Percentiles rank a stretch among this genome's conserved stretches.
Evolutionary conservation across 2,329 filamentous ascomycete species (phyloP).

Genomic region (Cercospora sojina): DNA sequence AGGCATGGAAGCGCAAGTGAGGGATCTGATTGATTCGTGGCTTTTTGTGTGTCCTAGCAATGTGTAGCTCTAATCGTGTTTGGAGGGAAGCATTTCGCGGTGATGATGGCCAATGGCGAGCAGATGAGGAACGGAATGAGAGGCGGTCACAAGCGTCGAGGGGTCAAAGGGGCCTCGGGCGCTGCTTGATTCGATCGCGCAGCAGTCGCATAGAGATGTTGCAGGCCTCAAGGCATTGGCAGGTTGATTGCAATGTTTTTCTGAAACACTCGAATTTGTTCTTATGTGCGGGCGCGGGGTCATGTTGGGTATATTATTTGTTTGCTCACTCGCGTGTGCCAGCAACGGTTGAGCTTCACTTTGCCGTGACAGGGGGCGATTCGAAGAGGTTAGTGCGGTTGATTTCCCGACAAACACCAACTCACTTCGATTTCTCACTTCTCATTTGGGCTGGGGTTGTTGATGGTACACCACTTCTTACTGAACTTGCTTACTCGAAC

Average conservation of each 20-base stretch:
- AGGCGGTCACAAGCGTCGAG: neutral
- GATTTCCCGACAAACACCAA: neutral
- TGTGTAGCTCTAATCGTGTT: slow-evolving; percentile 4
- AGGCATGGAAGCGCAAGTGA: neutral
- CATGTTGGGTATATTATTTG: neutral
- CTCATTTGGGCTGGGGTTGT: neutral
- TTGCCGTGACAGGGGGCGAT: neutral
- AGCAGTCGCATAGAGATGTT: slow-evolving; percentile 9
- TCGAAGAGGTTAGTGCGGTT: neutral
- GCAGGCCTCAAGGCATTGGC: slow-evolving; percentile 1
- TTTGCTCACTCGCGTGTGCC: neutral
- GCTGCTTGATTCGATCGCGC: slow-evolving; percentile 5
- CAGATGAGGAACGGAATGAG: neutral
- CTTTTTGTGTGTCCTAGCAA: neutral
- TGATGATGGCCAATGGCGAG: slow-evolving; percentile 1
- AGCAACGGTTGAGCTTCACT: neutral
- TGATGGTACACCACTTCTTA: neutral
- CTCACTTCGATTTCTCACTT: neutral
- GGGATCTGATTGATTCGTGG: neutral
- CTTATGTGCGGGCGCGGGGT: neutral
- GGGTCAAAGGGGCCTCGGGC: neutral
- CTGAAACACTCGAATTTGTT: neutral
- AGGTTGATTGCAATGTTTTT: neutral
- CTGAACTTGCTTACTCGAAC: neutral
- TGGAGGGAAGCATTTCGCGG: neutral